Base-by-base conservation (phyloP, 129 eudicot genomes). In the Escallonia herrerae region DNA sequence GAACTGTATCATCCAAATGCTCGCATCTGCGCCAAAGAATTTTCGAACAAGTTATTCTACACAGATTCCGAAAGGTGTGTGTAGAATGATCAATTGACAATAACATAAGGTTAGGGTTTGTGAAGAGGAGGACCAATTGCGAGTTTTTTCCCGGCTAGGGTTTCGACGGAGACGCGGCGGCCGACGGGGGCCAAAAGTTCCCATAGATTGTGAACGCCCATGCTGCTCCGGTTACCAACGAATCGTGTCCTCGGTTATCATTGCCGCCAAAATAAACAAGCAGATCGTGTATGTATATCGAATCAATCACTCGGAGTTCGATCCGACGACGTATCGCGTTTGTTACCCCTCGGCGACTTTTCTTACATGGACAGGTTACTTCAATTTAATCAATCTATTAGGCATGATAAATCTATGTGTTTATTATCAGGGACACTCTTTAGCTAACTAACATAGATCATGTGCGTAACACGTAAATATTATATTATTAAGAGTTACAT, bases 121-220 rank as follows among this genome's bases (percentile, higher is more conserved):
- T 6, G 42, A 8, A 0, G 15, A 15, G 45, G 39, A 15, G 52
- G 73, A 87, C 95, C 96, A 51, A 91, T 91, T 2, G 97, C 96
- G 56, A 91, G 90, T 53, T 81, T 77, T 66, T 87, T 87, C 0
- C 97, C 97, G 90, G 97, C 77, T 64, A 87, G 89, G 66, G 96
- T 91, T 79, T 91, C 97, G 70, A 87, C 96, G 48, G 94, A 85
- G 72, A 91, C 97, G 9, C 97, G 97, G 13, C 96, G 90, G 65
- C 97, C 97, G 63, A 91, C 97, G 78, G 97, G 97, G 54, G 96
- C 80, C 14, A 91, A 74, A 2, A 91, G 90, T 43, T 87, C 96
- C 97, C 97, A 91, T n/a, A 87, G 86, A 52, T 86, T 86, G 73
- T 87, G 97, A 65, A 91, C 96, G 15, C 97, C 97, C 97, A 91